Evolutionary conservation across 805 yeast genomes (phyloP), one percentile per base, ranked within the genome.

Genomic region (Metschnikowia similis): DNA sequence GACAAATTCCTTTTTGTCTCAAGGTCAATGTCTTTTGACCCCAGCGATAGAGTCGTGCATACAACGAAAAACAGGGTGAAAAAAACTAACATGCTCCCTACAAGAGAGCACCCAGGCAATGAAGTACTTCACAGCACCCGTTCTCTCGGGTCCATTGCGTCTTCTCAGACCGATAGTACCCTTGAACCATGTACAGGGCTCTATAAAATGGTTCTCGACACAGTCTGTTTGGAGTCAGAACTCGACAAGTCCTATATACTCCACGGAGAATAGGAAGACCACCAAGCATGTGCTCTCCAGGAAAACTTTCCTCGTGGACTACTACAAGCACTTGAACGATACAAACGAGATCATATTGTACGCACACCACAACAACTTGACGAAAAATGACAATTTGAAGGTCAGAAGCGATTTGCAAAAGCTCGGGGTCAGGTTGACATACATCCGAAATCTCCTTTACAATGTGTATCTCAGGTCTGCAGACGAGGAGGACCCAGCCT

Each of bases 261-360:
- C 38, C 28, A 34, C 39, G 8, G 46, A 43, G 36, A 39, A 48
- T 41, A 63, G 83, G 56, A 61, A 69, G 45, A 81, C 91, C 8
- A 71, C 78, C 48, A 91, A 91, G 65, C 82, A 82, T 14, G 61
- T 74, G 41, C 77, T 76, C 37, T 83, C 92, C 4, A 82, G 97
- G 71, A 92, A 92, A 72, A 90, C 97, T 0, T 90, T 82, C 59
- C 74, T 92, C 55, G 75, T 92, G 54, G 96, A 92, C 67, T 74
- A 80, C 56, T 92, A 92, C 74, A 81, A 88, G 53, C 70, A 84
- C 54, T 65, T 89, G 54, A 77, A 89, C 70, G 83, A 84, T 50
- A 72, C 69, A 29, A 82, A 82, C 65, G 83, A 88, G 35, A 82
- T 91, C 41, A 74, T 91, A 11, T 75, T 92, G 48, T 83, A 88